phyloP scores from a whole-genome alignment of 1,284 basidiomycete species.

The Somion occarium region DNA sequence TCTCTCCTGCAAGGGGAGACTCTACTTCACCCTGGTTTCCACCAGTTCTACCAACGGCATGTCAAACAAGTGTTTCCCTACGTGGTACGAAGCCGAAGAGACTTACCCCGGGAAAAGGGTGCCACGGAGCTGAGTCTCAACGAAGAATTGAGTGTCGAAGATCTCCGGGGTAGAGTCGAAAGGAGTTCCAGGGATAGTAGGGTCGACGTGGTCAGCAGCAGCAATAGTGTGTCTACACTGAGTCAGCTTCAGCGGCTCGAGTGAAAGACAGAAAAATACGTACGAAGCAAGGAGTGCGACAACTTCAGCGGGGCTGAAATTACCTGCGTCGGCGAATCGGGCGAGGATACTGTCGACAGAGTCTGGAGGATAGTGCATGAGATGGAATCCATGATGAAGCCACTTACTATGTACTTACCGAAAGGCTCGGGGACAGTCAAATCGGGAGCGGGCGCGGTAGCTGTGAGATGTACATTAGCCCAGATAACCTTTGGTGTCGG shows the following conservation, averaged over 20 bases:
- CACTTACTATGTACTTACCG: no score
- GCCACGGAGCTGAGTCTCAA: conserved; percentile 24
- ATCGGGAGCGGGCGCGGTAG: conserved; percentile 19
- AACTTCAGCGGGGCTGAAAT: conserved; percentile 26
- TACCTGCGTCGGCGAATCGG: conserved; percentile 23
- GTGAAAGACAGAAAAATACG: conserved; percentile 6
- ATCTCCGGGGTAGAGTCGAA: conserved; percentile 25
- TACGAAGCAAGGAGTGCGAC: conserved; percentile 28
- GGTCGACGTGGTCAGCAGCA: conserved; percentile 24
- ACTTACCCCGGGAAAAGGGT: conserved; percentile 25
- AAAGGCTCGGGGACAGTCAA: conserved; percentile 26
- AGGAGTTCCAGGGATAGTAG: conserved; percentile 19
- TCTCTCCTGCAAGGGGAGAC: conserved; percentile 23
- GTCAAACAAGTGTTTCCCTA: no score
- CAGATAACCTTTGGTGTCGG: conserved; percentile 7
- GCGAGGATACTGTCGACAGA: conserved; percentile 24
- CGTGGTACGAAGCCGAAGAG: not conserved
- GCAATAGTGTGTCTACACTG: conserved; percentile 20
- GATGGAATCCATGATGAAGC: no score
- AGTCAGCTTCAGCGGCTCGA: no score
- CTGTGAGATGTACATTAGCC: conserved; percentile 5
- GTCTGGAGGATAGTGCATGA: conserved; percentile 13
- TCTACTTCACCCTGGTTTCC: conserved; percentile 24
- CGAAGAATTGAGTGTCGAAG: conserved; percentile 25
- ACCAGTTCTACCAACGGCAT: conserved; percentile 9